A percentile compares a stretch with the other conserved stretches of the same genome.
Conservation (phyloP, 495 filamentous ascomycete species). For the Letharia columbiana region DNA sequence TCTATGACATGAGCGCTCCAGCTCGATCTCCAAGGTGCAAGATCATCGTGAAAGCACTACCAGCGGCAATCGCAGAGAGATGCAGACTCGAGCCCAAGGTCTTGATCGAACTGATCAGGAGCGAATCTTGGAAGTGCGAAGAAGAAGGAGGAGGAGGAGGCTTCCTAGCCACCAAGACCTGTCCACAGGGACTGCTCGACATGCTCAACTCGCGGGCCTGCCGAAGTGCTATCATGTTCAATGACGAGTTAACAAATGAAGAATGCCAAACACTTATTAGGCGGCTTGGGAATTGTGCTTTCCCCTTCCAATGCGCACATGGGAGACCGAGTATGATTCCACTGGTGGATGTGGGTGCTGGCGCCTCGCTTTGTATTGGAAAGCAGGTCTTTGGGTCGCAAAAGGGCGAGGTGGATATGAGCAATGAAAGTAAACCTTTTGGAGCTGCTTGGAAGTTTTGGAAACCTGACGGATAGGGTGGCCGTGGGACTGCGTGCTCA, state of each 20-base stretch:
- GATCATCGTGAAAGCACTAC: slow-evolving; percentile 51
- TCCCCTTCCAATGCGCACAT: slow-evolving; percentile 92
- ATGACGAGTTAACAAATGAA: slow-evolving; percentile 57
- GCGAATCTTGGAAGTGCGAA: slow-evolving; percentile 54
- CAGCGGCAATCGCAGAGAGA: slow-evolving; percentile 62
- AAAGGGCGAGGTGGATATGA: not conserved
- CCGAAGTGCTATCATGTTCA: slow-evolving; percentile 94
- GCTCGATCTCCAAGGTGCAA: slow-evolving; percentile 14
- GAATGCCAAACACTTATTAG: slow-evolving; percentile 60
- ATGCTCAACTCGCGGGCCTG: slow-evolving; percentile 86
- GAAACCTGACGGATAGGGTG: slow-evolving; percentile 1
- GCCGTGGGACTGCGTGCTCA: not conserved
- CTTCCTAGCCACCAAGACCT: not conserved
- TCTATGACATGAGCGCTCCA: slow-evolving; percentile 34
- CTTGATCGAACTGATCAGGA: slow-evolving; percentile 60
- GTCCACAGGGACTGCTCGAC: slow-evolving; percentile 68
- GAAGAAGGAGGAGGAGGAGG: not conserved
- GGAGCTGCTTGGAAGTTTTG: slow-evolving; percentile 18
- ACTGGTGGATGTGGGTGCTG: slow-evolving; percentile 48
- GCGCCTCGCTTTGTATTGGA: not conserved
- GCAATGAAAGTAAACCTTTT: slow-evolving; percentile 5
- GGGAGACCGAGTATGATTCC: slow-evolving; percentile 73
- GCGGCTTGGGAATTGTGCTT: slow-evolving; percentile 57
- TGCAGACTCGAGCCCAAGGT: slow-evolving; percentile 63
- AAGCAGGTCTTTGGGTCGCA: slow-evolving; percentile 2